Percentiles rank a stretch among this genome's conserved stretches.
Evolutionary conservation across 2,329 filamentous ascomycete genomes (phyloP).

Genomic region (Fusarium ramigenum): DNA sequence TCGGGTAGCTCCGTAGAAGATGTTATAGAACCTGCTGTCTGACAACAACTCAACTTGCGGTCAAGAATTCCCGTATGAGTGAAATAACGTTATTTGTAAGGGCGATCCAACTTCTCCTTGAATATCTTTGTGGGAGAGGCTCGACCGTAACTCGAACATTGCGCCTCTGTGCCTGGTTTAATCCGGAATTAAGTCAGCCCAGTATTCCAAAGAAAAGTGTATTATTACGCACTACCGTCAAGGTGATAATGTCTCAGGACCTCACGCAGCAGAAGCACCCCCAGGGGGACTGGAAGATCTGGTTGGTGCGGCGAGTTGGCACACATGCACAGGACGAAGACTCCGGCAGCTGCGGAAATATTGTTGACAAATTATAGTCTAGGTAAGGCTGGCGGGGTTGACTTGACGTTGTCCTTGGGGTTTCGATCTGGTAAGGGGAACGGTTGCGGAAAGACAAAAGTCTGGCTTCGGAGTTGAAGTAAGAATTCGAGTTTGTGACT

Average conservation of each 20-base stretch:
- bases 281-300: background rate
- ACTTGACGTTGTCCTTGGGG: background rate
- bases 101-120: background rate
- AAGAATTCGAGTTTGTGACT: background rate
- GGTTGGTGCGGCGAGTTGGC: rapidly evolving
- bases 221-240: background rate
- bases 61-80: background rate
- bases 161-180: background rate
- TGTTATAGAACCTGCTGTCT: background rate
- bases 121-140: background rate
- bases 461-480: background rate
- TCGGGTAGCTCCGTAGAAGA: constrained; percentile 24
- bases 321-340: rapidly evolving
- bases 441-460: rapidly evolving
- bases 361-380: too few species aligned
- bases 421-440: background rate
- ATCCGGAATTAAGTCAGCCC: background rate
- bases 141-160: background rate
- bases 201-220: rapidly evolving
- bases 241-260: too few species aligned
- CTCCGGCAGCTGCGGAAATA: rapidly evolving
- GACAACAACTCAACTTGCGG: constrained; percentile 4
- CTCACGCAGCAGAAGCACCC: too few species aligned
- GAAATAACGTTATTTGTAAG: background rate
- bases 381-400: rapidly evolving